phyloP scores from a whole-genome alignment of 306 rosid genomes.

The Lupinus albus region DNA sequence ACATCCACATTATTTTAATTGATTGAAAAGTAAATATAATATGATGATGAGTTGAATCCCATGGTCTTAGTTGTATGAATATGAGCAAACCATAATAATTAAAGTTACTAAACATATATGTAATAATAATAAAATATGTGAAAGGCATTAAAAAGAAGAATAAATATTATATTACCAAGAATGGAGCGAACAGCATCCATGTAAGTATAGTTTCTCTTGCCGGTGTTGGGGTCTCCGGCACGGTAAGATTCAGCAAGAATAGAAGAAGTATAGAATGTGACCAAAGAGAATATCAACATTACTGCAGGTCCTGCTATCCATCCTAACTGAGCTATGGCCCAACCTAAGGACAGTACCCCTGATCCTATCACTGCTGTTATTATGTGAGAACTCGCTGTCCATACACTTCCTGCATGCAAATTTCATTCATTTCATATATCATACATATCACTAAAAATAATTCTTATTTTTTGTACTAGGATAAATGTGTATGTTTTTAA shows the following conservation, averaged over 20 bases:
- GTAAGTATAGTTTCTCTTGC: constrained; percentile 61
- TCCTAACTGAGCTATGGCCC: constrained; percentile 71
- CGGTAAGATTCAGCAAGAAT: constrained; percentile 57
- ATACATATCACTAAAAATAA: too few species aligned
- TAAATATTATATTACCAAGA: constrained; percentile 44
- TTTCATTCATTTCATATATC: background rate
- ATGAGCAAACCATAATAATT: too few species aligned
- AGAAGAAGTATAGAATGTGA: constrained; percentile 48
- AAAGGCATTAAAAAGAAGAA: too few species aligned
- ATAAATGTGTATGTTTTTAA: too few species aligned
- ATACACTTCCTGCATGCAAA: constrained; percentile 51
- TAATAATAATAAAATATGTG: too few species aligned
- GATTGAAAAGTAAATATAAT: too few species aligned
- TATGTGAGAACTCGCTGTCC: constrained; percentile 69
- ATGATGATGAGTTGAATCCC: too few species aligned
- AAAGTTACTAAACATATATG: background rate
- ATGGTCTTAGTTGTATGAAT: too few species aligned
- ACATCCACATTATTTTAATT: too few species aligned
- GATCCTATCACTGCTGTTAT: constrained; percentile 72
- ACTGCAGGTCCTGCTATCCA: constrained; percentile 71
- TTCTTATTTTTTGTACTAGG: too few species aligned
- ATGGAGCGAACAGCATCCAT: constrained; percentile 63
- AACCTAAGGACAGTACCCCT: constrained; percentile 64
- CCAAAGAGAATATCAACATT: constrained; percentile 52
- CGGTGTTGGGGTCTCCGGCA: constrained; percentile 42